Conservation (phyloP, 2,329 filamentous ascomycete genomes). For the Gremmenia infestans region DNA sequence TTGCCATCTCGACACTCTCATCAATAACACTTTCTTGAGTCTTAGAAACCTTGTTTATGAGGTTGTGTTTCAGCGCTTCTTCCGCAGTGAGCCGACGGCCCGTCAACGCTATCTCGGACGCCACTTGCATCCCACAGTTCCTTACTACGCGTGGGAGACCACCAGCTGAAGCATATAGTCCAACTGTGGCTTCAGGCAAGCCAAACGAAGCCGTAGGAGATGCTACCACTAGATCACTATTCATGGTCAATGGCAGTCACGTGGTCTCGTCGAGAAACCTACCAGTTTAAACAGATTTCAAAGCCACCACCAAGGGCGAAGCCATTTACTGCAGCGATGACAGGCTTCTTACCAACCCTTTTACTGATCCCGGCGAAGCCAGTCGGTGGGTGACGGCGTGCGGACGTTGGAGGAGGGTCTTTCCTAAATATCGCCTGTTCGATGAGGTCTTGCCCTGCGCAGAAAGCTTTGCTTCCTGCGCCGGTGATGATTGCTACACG, state of each 20-base stretch:
- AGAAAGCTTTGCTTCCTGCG: conserved; percentile 55
- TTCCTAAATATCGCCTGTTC: conserved; percentile 52
- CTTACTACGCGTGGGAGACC: conserved; percentile 62
- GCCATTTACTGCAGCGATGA: conserved; percentile 76
- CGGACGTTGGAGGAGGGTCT: conserved; percentile 20
- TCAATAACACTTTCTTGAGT: conserved; percentile 40
- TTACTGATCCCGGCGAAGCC: conserved; percentile 66
- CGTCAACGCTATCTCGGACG: conserved; percentile 65
- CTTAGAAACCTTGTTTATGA: conserved; percentile 61
- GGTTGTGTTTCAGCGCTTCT: conserved; percentile 58
- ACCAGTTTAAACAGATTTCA: conserved; percentile 60
- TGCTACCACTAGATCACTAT: conserved; percentile 64
- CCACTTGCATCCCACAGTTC: conserved; percentile 60
- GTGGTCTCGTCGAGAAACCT: not conserved
- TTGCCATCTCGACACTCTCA: conserved; percentile 57
- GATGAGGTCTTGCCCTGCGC: conserved; percentile 59
- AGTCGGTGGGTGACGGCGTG: conserved; percentile 27
- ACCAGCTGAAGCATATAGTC: conserved; percentile 67
- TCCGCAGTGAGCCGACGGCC: conserved; percentile 55
- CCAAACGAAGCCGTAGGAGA: conserved; percentile 56
- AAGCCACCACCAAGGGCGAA: conserved; percentile 70
- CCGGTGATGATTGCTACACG: conserved; percentile 62
- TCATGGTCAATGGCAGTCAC: not conserved
- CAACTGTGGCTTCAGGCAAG: conserved; percentile 65
- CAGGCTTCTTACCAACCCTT: conserved; percentile 64